Evolutionary conservation across 1,284 basidiomycete species (phyloP).

Genomic region (Macrocybe sp.): DNA sequence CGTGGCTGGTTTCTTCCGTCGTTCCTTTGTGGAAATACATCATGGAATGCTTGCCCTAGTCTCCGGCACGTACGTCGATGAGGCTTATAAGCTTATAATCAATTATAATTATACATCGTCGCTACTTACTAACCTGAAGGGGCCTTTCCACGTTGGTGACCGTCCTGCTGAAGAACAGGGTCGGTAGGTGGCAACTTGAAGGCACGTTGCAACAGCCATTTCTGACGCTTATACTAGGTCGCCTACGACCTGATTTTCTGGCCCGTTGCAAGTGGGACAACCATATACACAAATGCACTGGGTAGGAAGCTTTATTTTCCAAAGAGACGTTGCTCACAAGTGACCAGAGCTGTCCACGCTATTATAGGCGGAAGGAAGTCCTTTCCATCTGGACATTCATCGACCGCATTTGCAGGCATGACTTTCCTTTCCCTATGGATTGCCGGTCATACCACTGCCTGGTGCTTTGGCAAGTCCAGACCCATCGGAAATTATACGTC

Average conservation of each 20-base stretch:
- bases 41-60: constrained; percentile 49
- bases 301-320: constrained; percentile 28
- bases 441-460: constrained; percentile 58
- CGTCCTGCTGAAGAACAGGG: constrained; percentile 51
- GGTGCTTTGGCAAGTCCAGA: constrained; percentile 43
- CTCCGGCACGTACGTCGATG: constrained; percentile 37
- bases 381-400: constrained; percentile 68
- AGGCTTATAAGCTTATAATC: neutral
- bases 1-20: constrained; percentile 31
- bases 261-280: constrained; percentile 59
- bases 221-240: constrained; percentile 32
- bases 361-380: constrained; percentile 53
- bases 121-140: constrained; percentile 22
- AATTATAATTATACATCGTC: neutral
- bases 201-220: neutral
- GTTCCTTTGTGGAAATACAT: constrained; percentile 48
- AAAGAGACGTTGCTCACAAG: neutral
- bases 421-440: constrained; percentile 58
- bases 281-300: constrained; percentile 44
- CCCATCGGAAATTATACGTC: constrained; percentile 32
- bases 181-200: constrained; percentile 34
- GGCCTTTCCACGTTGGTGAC: constrained; percentile 45
- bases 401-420: constrained; percentile 62
- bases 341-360: constrained; percentile 30
- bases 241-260: constrained; percentile 68